Evolutionary conservation across 805 yeast genomes (phyloP), one percentile per base, ranked within the genome.

Genomic region (Candida manassasensis): DNA sequence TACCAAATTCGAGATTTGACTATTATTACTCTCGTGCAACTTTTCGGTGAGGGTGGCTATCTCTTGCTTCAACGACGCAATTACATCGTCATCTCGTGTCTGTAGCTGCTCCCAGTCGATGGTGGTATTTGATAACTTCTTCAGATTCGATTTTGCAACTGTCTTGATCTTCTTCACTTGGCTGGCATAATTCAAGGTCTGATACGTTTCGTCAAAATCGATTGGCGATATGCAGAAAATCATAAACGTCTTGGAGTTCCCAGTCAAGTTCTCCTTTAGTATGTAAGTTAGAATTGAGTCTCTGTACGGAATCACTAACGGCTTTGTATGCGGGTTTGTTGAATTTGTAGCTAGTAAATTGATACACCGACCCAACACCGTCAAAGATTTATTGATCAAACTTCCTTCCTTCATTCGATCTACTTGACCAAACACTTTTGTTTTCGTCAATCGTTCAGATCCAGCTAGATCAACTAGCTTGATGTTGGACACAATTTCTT

Each of bases 201-300:
- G 81, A 45, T 79, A 54, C 0, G 87, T 79, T 48, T 85, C 95
- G 14, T 84, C 89, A 53, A 76, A 81, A 48, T 83, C 90, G 12
- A 77, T 67, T 0, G 95, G 94, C 0, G 94, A 79, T 0, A 87
- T 68, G 53, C 94, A 86, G 14, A 93, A 93, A n/a, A 87, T 73
- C 83, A 87, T 77, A 1, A 81, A 81, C 0, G 95, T 88, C 49
- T 82, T 84, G n/a, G 93, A 81, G 50, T 84, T 83, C 1, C 96
- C 96, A 1, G 93, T 87, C 24, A 86, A 60, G 40, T 77, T 78
- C 45, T 84, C 90, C 49, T 79, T 80, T 42, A 85, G 62, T 2
- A 85, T 60, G 76, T 89, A 81, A 0, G 95, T 85, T 36, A 85
- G 60, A 0, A 71, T 66, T 0, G 94, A 83, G 45, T 85, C 95